These are phyloP conservation scores for Prunus fruticosa DNA, from an alignment of 306 rosid species.

Conservation along the genomic window DNA sequence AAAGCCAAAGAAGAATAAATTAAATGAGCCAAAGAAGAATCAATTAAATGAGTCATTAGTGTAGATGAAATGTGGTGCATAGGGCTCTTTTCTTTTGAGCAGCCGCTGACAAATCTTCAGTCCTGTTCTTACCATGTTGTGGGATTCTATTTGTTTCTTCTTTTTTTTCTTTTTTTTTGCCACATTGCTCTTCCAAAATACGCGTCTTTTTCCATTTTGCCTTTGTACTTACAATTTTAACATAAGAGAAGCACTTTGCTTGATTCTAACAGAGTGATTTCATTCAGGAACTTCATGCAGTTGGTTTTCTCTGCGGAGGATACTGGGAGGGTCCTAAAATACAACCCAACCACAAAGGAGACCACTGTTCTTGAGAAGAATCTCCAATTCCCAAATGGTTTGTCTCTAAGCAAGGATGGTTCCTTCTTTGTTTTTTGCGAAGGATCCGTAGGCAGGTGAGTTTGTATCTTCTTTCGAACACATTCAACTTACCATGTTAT, in stretches of 20 bases:
- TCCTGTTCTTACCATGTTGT: neutral
- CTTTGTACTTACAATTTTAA: neutral
- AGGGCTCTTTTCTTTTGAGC: neutral
- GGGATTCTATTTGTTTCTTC: neutral
- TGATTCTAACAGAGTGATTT: constrained; percentile 30
- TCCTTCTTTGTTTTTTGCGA: constrained; percentile 77
- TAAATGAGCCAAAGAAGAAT: too few relatives aligned
- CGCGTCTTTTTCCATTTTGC: neutral
- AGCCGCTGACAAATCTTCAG: neutral
- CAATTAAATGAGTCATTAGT: neutral
- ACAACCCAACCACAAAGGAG: constrained; percentile 66
- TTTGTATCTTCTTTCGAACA: neutral
- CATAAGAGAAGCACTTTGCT: neutral
- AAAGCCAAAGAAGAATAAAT: too few relatives aligned
- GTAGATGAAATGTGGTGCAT: neutral
- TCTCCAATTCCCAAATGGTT: constrained; percentile 82
- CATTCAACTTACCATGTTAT: neutral
- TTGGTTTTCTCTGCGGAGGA: constrained; percentile 69
- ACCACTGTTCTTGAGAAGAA: constrained; percentile 74
- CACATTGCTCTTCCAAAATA: neutral
- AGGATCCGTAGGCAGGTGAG: constrained; percentile 76
- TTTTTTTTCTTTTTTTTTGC: neutral
- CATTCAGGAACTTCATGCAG: constrained; percentile 78
- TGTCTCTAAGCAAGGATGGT: constrained; percentile 89
- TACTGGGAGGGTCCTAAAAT: constrained; percentile 77